These are phyloP conservation scores for Malus sylvestris DNA, from an alignment of 306 rosid species.

Conservation along the genomic window DNA sequence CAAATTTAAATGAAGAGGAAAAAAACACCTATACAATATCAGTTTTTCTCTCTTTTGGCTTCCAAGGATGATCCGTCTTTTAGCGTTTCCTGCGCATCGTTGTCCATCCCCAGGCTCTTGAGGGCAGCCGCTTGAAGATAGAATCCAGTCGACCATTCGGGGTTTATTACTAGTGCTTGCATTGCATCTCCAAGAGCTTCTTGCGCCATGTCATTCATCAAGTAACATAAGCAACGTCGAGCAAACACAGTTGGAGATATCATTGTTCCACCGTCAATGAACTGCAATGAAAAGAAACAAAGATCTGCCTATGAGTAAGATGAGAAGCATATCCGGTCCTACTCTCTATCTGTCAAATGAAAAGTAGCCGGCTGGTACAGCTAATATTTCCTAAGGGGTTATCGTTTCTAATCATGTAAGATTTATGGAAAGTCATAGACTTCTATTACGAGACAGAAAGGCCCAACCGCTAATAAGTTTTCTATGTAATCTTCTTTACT, in stretches of 20 bases:
- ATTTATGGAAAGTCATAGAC: not conserved
- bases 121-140: constrained; percentile 96
- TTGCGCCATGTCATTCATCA: constrained; percentile 86
- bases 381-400: not conserved
- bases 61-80: constrained; percentile 81
- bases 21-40: constrained; percentile 51
- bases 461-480: no score
- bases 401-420: not conserved
- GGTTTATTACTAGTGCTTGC: constrained; percentile 85
- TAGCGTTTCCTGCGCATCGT: constrained; percentile 91
- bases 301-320: not conserved
- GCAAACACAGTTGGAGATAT: constrained; percentile 86
- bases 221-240: constrained; percentile 84
- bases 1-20: constrained; percentile 17
- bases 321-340: not conserved
- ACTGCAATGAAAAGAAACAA: constrained; percentile 37
- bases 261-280: constrained; percentile 91
- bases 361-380: not conserved
- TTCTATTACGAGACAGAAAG: not conserved
- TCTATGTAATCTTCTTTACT: no score
- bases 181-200: constrained; percentile 98
- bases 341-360: not conserved
- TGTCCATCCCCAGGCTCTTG: constrained; percentile 89
- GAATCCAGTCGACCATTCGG: constrained; percentile 81
- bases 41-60: constrained; percentile 52